A percentile compares a stretch with the other conserved stretches of the same genome.
These are phyloP conservation scores for Hymenoscyphus occultus DNA, from an alignment of 2,329 filamentous ascomycete genomes.

Conservation along the genomic window DNA sequence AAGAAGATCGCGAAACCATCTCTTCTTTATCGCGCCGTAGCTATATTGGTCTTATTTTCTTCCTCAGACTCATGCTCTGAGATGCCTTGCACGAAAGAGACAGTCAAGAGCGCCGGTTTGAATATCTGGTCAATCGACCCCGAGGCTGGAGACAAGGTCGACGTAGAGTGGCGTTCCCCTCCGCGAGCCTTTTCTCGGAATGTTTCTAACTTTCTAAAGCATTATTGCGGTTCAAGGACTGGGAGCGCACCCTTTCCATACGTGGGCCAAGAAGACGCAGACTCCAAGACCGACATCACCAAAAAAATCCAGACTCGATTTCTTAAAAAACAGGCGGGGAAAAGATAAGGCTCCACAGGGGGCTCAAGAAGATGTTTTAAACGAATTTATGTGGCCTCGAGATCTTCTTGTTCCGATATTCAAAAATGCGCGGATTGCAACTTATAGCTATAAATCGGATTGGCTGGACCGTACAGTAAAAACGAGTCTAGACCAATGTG, in stretches of 20 bases:
- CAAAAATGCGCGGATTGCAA: conserved; percentile 19
- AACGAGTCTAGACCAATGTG: conserved; percentile 19
- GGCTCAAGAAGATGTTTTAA: background rate
- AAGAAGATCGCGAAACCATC: background rate
- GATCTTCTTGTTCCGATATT: conserved; percentile 21
- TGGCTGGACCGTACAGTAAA: conserved; percentile 18
- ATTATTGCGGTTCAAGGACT: background rate
- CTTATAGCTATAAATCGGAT: conserved; percentile 25
- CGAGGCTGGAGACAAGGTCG: background rate
- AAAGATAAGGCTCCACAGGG: background rate
- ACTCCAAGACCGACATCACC: background rate
- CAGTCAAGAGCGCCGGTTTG: background rate
- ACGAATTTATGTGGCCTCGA: conserved; percentile 18
- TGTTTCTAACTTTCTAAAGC: background rate
- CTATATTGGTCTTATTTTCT: background rate
- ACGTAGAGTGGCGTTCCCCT: background rate
- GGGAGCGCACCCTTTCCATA: background rate
- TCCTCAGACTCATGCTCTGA: background rate
- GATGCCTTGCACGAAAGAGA: background rate
- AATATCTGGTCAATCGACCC: background rate
- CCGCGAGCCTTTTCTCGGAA: background rate
- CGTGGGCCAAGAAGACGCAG: background rate
- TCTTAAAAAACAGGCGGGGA: background rate
- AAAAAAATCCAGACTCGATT: background rate
- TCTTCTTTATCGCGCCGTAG: background rate